Evolutionary conservation across 768 basidiomycete species (phyloP).

Genomic region (Chalciporus pseudorubinellus): DNA sequence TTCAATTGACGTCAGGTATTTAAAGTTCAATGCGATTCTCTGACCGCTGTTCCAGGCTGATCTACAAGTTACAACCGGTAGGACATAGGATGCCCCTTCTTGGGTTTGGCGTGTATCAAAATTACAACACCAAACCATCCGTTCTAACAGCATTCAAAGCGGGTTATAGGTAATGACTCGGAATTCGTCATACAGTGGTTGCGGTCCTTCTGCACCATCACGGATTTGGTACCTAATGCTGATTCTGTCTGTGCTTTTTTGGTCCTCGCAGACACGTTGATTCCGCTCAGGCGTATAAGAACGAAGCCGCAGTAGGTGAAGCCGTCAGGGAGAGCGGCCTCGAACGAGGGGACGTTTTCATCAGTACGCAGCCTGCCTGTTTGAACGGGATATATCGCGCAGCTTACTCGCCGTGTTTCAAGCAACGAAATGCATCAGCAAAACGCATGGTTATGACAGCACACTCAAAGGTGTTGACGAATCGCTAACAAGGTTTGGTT

Average conservation of each 20-base stretch:
- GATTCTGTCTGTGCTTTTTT: not conserved
- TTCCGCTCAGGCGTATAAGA: conserved; percentile 66
- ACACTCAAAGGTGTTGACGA: conserved; percentile 57
- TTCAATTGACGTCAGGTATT: conserved; percentile 37
- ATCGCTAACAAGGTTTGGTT: conserved; percentile 56
- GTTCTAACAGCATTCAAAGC: conserved; percentile 59
- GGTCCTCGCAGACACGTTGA: conserved; percentile 58
- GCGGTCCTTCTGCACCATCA: too few species aligned
- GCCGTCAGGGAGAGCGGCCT: conserved; percentile 58
- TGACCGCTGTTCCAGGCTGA: conserved; percentile 3
- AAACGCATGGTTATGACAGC: conserved; percentile 60
- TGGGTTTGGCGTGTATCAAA: conserved; percentile 72
- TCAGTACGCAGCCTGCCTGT: conserved; percentile 48
- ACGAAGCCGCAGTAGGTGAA: conserved; percentile 60
- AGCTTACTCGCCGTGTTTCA: conserved; percentile 7
- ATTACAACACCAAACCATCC: conserved; percentile 53
- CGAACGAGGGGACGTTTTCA: conserved; percentile 59
- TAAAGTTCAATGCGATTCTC: conserved; percentile 6
- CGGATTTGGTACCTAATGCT: not conserved
- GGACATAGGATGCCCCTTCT: conserved; percentile 62
- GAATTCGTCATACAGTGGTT: not conserved
- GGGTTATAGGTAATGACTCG: conserved; percentile 64
- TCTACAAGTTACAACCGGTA: conserved; percentile 10
- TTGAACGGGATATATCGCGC: not conserved
- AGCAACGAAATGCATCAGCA: conserved; percentile 67